Evolutionary conservation across 1,284 basidiomycete species (phyloP).

Genomic region (Moesziomyces sp.): DNA sequence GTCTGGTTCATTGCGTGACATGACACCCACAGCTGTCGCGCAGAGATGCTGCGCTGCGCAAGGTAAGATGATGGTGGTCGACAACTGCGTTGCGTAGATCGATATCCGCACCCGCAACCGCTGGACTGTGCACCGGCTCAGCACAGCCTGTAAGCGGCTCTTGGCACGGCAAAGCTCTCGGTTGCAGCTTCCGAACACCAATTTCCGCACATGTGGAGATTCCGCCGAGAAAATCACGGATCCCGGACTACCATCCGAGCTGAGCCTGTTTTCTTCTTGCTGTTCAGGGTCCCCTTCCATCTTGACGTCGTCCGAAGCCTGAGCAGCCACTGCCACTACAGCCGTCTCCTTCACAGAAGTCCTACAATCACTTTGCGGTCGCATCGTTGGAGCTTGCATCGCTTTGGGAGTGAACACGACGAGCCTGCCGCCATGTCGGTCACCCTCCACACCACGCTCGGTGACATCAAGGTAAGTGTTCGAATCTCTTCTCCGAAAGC

Average conservation of each 20-base stretch:
- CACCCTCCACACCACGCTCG: slow-evolving; percentile 90
- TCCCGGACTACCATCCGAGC: neutral
- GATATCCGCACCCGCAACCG: too few relatives aligned
- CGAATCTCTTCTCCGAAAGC: neutral
- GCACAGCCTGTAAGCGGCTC: neutral
- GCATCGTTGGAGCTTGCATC: neutral
- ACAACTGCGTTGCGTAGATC: too few relatives aligned
- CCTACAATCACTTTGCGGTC: neutral
- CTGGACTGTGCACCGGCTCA: neutral
- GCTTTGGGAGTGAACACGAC: neutral
- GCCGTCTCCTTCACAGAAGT: too few relatives aligned
- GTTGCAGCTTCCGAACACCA: neutral
- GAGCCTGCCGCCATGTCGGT: slow-evolving; percentile 76
- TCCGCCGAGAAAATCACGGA: neutral
- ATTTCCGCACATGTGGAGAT: neutral
- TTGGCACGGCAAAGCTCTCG: neutral
- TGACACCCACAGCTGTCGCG: neutral
- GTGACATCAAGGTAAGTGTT: slow-evolving; percentile 85
- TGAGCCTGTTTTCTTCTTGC: too few relatives aligned
- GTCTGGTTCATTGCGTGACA: slow-evolving; percentile 28
- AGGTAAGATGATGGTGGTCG: neutral
- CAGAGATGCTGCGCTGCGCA: neutral
- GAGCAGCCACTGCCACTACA: too few relatives aligned
- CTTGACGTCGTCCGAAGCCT: too few relatives aligned
- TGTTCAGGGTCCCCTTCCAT: too few relatives aligned